These are phyloP conservation scores for Candida glucosophila DNA, from an alignment of 1,139 yeast genomes.

Conservation along the genomic window DNA sequence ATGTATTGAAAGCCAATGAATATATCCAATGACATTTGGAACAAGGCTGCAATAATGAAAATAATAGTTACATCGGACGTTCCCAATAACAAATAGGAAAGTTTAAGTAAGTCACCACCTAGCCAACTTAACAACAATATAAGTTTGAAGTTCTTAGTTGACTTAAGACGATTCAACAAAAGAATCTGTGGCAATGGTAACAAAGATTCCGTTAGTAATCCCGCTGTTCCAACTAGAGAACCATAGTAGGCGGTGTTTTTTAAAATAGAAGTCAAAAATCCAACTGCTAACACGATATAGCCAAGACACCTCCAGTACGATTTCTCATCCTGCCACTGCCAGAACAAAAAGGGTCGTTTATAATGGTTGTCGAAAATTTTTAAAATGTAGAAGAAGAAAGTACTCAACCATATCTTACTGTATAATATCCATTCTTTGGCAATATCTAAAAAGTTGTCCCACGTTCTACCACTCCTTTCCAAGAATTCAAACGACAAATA, in stretches of 20 bases:
- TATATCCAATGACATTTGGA: slow-evolving; percentile 73
- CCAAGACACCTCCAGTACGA: slow-evolving; percentile 61
- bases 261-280: slow-evolving; percentile 37
- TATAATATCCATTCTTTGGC: too few species aligned
- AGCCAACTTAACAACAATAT: slow-evolving; percentile 76
- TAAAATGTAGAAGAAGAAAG: slow-evolving; percentile 23
- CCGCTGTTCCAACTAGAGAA: slow-evolving; percentile 58
- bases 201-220: slow-evolving; percentile 72
- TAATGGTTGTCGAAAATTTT: slow-evolving; percentile 64
- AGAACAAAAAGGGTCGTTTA: slow-evolving; percentile 56
- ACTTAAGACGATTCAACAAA: slow-evolving; percentile 55
- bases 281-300: slow-evolving; percentile 34
- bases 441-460: not conserved
- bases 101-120: slow-evolving; percentile 77
- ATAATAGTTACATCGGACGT: slow-evolving; percentile 60
- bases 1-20: slow-evolving; percentile 71
- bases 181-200: slow-evolving; percentile 85
- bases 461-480: not conserved
- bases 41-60: slow-evolving; percentile 69
- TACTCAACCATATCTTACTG: slow-evolving; percentile 6
- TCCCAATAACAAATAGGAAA: slow-evolving; percentile 64
- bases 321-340: slow-evolving; percentile 74
- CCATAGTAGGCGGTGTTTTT: slow-evolving; percentile 36
- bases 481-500: not conserved
- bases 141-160: slow-evolving; percentile 71